Evolutionary conservation across 2,329 filamentous ascomycete species (phyloP), one percentile per base, ranked within the genome.

Genomic region (Ilyonectria sp.): DNA sequence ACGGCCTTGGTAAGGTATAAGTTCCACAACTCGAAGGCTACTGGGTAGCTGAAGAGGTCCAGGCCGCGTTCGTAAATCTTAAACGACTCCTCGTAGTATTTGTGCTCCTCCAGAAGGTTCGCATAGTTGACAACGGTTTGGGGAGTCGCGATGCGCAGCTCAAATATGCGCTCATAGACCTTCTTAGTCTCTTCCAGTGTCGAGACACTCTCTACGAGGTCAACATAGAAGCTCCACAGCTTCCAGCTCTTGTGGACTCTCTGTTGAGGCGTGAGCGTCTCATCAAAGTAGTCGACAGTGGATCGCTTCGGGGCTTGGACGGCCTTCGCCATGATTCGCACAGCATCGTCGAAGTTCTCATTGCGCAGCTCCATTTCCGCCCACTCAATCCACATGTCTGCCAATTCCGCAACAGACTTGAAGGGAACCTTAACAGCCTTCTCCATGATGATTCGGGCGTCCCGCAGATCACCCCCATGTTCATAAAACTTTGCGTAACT

Each of bases 201-300:
- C 68, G 93, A 92, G 35, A 98, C 95, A 79, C 94, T 97, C 80
- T 99, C 96, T 3, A 99, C 95, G 1, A 99, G 89, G 79, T 99
- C 96, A 46, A 99, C 95, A 76, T 99, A 99, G 85, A 99, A 99
- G 82, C 94, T 97, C 96, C 96, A 99, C 11, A 99, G 84, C 80
- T 98, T 99, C 96, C 96, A 99, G 79, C 94, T 97, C 86, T 99
- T 99, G 84, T 99, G 96, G 3, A 99, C 93, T 69, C 97, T 90
- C 83, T 98, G 96, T 79, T 99, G 96, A 4, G 96, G 95, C 2
- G 94, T 94, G 7, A 99, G 85, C 0, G 90, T 94, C 79, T 99
- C 97, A 79, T 99, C 96, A 77, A 98, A 99, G 79, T 98, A 99
- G 83, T 99, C 96, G n/a, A 99, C 94, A 2, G 91, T 97, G n/a